These are phyloP conservation scores for Stephanocyclus meneghinianus DNA, from an alignment of 352 stramenopile species.

Conservation along the genomic window DNA sequence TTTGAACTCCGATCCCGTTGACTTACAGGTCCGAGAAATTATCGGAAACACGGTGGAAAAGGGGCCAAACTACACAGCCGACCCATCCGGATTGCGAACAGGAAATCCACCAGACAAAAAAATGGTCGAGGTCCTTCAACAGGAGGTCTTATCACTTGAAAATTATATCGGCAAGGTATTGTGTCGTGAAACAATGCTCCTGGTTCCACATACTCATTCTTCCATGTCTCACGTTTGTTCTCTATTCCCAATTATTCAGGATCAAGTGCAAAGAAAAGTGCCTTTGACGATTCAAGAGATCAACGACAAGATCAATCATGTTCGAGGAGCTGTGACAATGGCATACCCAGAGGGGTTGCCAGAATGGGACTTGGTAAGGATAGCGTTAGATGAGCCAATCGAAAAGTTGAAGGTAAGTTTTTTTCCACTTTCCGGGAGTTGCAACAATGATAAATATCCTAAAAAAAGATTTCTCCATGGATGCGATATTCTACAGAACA, in stretches of 20 bases:
- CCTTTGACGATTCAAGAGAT: constrained; percentile 80
- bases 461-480: neutral
- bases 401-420: constrained; percentile 56
- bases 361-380: constrained; percentile 86
- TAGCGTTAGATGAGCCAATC: constrained; percentile 83
- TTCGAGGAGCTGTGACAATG: constrained; percentile 89
- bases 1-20: constrained; percentile 1
- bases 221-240: neutral
- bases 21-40: constrained; percentile 26
- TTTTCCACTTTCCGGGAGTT: neutral
- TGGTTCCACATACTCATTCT: neutral
- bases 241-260: neutral
- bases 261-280: constrained; percentile 82
- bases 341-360: constrained; percentile 94
- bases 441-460: neutral
- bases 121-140: constrained; percentile 83
- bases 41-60: constrained; percentile 51
- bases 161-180: constrained; percentile 70
- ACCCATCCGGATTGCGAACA: constrained; percentile 87
- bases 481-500: constrained; percentile 63
- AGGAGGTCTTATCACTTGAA: constrained; percentile 85
- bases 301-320: constrained; percentile 90
- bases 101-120: constrained; percentile 87
- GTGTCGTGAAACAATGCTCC: neutral
- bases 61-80: constrained; percentile 85